These are phyloP conservation scores for Jamesozyma gamospora DNA, from an alignment of 805 yeast species.

Conservation along the genomic window DNA sequence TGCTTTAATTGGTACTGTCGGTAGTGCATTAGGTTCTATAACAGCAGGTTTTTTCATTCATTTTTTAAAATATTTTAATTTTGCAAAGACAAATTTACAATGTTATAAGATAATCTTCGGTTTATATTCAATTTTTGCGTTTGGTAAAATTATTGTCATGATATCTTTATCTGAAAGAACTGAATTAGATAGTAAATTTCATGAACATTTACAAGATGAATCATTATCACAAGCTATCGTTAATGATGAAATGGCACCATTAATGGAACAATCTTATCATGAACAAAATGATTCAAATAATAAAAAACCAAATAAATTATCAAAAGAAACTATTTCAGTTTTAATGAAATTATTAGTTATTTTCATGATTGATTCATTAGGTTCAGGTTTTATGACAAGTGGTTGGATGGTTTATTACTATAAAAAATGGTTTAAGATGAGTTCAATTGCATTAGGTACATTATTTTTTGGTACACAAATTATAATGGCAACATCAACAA, in stretches of 20 bases:
- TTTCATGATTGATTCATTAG: slow-evolving; percentile 80
- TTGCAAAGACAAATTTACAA: slow-evolving; percentile 27
- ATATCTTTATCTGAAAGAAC: slow-evolving; percentile 42
- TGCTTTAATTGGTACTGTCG: slow-evolving; percentile 56
- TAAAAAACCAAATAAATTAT: slow-evolving; percentile 10
- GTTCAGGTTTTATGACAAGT: slow-evolving; percentile 78
- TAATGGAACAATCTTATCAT: slow-evolving; percentile 9
- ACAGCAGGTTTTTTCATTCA: slow-evolving; percentile 52
- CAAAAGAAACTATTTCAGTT: slow-evolving; percentile 35
- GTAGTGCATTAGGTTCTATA: slow-evolving; percentile 66
- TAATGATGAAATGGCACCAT: slow-evolving; percentile 21
- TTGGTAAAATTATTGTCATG: slow-evolving; percentile 42
- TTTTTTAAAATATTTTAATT: slow-evolving; percentile 28
- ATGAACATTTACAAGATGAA: slow-evolving; percentile 10
- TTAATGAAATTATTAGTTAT: slow-evolving; percentile 43
- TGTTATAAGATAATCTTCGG: slow-evolving; percentile 51
- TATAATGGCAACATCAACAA: slow-evolving; percentile 55
- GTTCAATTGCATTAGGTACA: slow-evolving; percentile 53
- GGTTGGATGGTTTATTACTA: slow-evolving; percentile 86
- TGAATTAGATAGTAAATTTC: slow-evolving; percentile 33
- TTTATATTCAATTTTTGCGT: slow-evolving; percentile 46
- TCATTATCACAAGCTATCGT: slow-evolving; percentile 13
- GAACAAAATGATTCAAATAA: no score
- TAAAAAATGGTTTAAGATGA: slow-evolving; percentile 42
- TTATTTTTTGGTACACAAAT: slow-evolving; percentile 57